Conservation (phyloP, 768 basidiomycete species). For the Leccinum subtestaceum region DNA sequence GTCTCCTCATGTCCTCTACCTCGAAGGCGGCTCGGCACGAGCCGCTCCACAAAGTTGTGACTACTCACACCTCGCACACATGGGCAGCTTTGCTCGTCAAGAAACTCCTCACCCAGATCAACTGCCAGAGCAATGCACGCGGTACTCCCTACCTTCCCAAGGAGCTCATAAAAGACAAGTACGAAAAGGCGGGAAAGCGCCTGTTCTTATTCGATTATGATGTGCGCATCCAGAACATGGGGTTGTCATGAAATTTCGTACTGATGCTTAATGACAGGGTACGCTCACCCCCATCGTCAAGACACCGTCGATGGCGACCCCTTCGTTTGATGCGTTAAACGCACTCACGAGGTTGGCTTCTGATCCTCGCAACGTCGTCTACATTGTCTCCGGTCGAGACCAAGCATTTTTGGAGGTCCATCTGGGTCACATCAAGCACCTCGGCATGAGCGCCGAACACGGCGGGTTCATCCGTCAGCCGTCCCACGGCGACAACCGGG, state of each 20-base stretch:
- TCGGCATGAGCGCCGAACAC: slow-evolving; percentile 96
- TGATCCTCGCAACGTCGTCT: slow-evolving; percentile 90
- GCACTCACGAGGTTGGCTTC: slow-evolving; percentile 69
- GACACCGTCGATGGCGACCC: slow-evolving; percentile 82
- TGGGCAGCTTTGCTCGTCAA: slow-evolving; percentile 91
- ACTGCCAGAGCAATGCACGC: slow-evolving; percentile 72
- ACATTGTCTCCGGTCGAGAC: slow-evolving; percentile 97
- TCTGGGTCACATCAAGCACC: slow-evolving; percentile 73
- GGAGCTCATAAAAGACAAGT: slow-evolving; percentile 54
- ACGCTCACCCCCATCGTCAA: slow-evolving; percentile 98
- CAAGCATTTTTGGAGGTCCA: slow-evolving; percentile 89
- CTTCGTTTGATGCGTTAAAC: slow-evolving; percentile 67
- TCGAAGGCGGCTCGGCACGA: slow-evolving; percentile 78
- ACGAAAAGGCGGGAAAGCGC: slow-evolving; percentile 72
- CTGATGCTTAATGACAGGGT: slow-evolving; percentile 48
- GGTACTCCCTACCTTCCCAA: slow-evolving; percentile 82
- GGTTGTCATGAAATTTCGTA: neutral
- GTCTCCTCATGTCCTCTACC: slow-evolving; percentile 72
- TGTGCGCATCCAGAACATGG: slow-evolving; percentile 44
- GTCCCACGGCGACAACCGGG: slow-evolving; percentile 31
- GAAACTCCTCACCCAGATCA: slow-evolving; percentile 82
- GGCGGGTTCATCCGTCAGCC: slow-evolving; percentile 87
- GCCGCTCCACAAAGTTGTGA: slow-evolving; percentile 78
- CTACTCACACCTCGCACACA: slow-evolving; percentile 90
- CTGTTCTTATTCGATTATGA: slow-evolving; percentile 96